These are phyloP conservation scores for Aphanomyces invadans DNA, from an alignment of 352 stramenopile species.

Conservation along the genomic window DNA sequence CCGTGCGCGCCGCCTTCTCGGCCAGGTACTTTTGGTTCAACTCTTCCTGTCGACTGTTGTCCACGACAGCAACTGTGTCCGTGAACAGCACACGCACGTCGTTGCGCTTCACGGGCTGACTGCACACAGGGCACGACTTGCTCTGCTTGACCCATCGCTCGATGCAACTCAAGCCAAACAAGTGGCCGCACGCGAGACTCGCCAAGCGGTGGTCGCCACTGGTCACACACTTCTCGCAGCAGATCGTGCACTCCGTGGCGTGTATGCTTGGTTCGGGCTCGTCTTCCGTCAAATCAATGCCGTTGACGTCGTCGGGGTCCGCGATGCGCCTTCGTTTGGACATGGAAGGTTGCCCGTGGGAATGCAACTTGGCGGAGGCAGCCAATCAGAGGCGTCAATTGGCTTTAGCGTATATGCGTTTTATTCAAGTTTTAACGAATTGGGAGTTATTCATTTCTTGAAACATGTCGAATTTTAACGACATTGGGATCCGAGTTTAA, in stretches of 20 bases:
- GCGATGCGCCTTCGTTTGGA: neutral
- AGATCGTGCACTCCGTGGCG: constrained; percentile 64
- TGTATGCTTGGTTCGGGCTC: constrained; percentile 7
- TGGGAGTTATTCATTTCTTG: no score
- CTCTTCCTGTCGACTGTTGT: constrained; percentile 55
- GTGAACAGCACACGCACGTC: constrained; percentile 60
- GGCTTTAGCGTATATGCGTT: neutral
- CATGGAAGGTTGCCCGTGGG: neutral
- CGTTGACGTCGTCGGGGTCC: neutral
- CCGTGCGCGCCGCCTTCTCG: constrained; percentile 40
- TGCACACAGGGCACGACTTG: constrained; percentile 66
- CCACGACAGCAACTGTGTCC: constrained; percentile 63
- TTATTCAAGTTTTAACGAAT: no score
- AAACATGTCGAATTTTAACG: no score
- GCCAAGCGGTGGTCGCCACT: constrained; percentile 55
- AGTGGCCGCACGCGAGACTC: constrained; percentile 63
- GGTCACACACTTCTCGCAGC: constrained; percentile 58
- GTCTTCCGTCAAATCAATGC: neutral
- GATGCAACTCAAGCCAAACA: constrained; percentile 70
- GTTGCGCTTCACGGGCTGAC: constrained; percentile 33
- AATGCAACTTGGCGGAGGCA: neutral
- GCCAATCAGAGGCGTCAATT: neutral
- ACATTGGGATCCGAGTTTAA: no score
- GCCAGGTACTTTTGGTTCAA: constrained; percentile 51
- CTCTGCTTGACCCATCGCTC: constrained; percentile 59